Conservation (phyloP, 495 filamentous ascomycete species). For the Aspergillus cavernicola region DNA sequence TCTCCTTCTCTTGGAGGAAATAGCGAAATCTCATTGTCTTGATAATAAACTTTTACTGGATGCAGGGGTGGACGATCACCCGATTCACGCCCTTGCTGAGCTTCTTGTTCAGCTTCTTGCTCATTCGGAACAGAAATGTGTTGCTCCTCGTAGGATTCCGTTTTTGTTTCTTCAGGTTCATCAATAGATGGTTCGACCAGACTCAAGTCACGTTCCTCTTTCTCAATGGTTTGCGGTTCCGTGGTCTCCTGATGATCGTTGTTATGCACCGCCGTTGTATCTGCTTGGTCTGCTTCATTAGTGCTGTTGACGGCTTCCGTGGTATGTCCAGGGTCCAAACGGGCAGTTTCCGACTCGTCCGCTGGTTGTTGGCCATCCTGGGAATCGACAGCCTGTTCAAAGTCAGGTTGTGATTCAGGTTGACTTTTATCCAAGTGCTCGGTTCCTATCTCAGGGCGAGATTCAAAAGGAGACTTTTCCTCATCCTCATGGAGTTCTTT, state of each 20-base stretch:
- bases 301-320: constrained; percentile 20
- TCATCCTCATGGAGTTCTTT: constrained; percentile 15
- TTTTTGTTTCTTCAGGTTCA: constrained; percentile 4
- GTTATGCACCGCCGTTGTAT: neutral
- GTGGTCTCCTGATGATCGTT: neutral
- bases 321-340: neutral
- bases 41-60: constrained; percentile 60
- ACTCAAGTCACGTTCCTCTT: constrained; percentile 4
- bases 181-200: constrained; percentile 4
- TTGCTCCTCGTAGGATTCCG: constrained; percentile 12
- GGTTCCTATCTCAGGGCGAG: constrained; percentile 3
- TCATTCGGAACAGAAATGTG: constrained; percentile 11
- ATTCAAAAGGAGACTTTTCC: constrained; percentile 2
- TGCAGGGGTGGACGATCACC: constrained; percentile 29
- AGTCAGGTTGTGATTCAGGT: neutral
- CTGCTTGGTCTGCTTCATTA: constrained; percentile 21
- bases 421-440: constrained; percentile 1
- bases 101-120: neutral
- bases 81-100: constrained; percentile 2
- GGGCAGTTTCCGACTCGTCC: constrained; percentile 5
- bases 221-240: constrained; percentile 8
- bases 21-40: constrained; percentile 63
- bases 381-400: constrained; percentile 19
- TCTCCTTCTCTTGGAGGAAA: constrained; percentile 64
- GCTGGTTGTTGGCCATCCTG: constrained; percentile 12